Base-by-base conservation (phyloP, 2,329 filamentous ascomycete genomes). In the Fusarium neocosmosporiellum region DNA sequence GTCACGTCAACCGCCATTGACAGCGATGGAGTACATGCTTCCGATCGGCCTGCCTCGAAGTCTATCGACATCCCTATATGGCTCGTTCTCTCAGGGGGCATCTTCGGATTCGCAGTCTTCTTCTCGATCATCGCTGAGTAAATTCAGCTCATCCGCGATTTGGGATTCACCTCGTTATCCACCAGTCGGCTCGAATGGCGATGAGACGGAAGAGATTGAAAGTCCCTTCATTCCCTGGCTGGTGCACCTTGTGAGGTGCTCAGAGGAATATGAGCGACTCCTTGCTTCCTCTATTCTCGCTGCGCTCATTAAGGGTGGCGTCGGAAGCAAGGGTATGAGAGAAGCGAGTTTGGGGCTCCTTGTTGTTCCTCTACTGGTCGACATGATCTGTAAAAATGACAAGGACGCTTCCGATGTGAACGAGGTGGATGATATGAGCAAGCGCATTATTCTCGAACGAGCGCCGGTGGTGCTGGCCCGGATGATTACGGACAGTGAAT, bases 391-490 rank as follows among this genome's bases (percentile, higher is more conserved):
- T 2, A 83, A 78, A 59, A 77, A 78, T 24, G 80, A 82, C 37
- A 88, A 88, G 70, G 88, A 90, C 53, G 80, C 80, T 18, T 75
- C 82, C 14, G 82, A 84, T 29, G 77, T 76, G 36, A 79, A 81
- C 50, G 76, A 80, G 20, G 79, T 81, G 39, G 81, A 86, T 37
- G 81, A 84, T 59, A 77, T 81, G 43, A 70, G 63, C 16, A 78
- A 79, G 55, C 77, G 78, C 20, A 75, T 71, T 10, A 86, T 94
- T 14, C 86, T 91, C 63, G 93, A 96, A 79, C 89, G 90, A 70
- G 91, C 93, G 2, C 94, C 95, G 9, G 88, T 90, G 1, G 88
- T 97, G 13, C 86, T 98, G 63, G 94, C 94, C 18, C 90, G 91
- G 53, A 86, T 98, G 41, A 90, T 98, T 20, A 90, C 91, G 29